Conservation (phyloP, 768 basidiomycete species). For the Panellus pusillus region DNA sequence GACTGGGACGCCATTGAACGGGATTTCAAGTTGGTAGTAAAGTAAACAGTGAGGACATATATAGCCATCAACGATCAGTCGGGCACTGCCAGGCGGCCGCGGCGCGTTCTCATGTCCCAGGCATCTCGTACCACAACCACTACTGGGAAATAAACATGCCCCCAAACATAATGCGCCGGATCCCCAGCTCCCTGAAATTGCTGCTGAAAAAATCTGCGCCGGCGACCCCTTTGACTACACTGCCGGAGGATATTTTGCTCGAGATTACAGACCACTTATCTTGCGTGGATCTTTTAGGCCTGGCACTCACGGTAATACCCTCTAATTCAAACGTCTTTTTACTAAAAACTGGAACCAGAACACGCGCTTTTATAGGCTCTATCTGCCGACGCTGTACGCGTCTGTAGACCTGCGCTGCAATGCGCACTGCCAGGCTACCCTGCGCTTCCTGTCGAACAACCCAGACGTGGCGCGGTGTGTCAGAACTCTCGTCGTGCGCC, state of each 20-base stretch:
- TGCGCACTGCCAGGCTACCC: slow-evolving; percentile 17
- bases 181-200: slow-evolving; percentile 20
- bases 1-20: slow-evolving; percentile 25
- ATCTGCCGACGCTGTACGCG: slow-evolving; percentile 18
- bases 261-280: slow-evolving; percentile 14
- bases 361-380: slow-evolving; percentile 10
- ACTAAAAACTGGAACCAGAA: slow-evolving; percentile 6
- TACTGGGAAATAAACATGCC: slow-evolving; percentile 4
- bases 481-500: slow-evolving; percentile 16
- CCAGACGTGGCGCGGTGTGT: slow-evolving; percentile 12
- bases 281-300: slow-evolving; percentile 12
- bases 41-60: background rate
- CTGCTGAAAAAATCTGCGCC: slow-evolving; percentile 14
- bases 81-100: background rate
- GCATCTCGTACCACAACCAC: background rate
- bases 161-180: slow-evolving; percentile 16
- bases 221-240: background rate
- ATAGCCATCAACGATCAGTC: background rate
- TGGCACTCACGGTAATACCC: slow-evolving; percentile 19
- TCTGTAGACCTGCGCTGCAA: slow-evolving; percentile 17
- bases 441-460: slow-evolving; percentile 15
- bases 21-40: slow-evolving; percentile 5
- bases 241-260: slow-evolving; percentile 19
- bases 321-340: background rate
- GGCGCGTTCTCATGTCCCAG: background rate